Evolutionary conservation across 2,329 filamentous ascomycete species (phyloP).

Genomic region (Xylaria sp.): DNA sequence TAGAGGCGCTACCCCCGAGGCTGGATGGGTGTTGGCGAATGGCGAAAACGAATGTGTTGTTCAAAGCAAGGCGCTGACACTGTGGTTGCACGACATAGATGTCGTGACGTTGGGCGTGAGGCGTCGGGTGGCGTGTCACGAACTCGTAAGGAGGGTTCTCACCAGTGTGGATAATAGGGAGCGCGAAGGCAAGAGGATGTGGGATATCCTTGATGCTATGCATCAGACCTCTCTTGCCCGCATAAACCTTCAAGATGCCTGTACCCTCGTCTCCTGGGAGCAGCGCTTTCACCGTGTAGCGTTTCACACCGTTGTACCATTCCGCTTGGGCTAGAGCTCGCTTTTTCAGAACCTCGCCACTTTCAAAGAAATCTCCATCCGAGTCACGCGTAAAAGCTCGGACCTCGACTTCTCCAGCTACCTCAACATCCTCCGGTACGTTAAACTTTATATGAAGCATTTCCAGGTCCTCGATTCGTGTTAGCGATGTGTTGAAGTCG

Average conservation of each 20-base stretch:
- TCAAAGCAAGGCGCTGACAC: conserved; percentile 85
- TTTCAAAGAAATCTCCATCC: conserved; percentile 95
- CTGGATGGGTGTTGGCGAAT: conserved; percentile 88
- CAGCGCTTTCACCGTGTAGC: conserved; percentile 92
- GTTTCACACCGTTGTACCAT: conserved; percentile 87
- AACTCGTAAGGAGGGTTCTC: conserved; percentile 97
- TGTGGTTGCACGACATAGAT: conserved; percentile 97
- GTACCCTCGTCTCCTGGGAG: conserved; percentile 92
- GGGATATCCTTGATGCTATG: conserved; percentile 97
- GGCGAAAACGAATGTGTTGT: conserved; percentile 98
- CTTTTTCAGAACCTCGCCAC: conserved; percentile 85
- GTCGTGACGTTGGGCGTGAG: conserved; percentile 96
- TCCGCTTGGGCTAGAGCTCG: conserved; percentile 89
- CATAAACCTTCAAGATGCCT: conserved; percentile 89
- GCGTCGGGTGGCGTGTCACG: conserved; percentile 90
- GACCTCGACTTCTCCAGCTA: conserved; percentile 91
- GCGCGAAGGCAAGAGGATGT: conserved; percentile 85
- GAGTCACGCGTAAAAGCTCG: conserved; percentile 81
- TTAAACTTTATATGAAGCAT: conserved; percentile 90
- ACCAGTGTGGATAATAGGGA: conserved; percentile 91
- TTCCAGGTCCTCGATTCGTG: conserved; percentile 89
- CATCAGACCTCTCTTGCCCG: conserved; percentile 94
- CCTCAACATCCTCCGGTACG: conserved; percentile 89
- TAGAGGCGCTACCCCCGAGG: conserved; percentile 51
- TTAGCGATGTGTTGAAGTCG: conserved; percentile 89